Evolutionary conservation across 169 alveolate genomes (phyloP).

Genomic region (Miamiensis avidus): DNA sequence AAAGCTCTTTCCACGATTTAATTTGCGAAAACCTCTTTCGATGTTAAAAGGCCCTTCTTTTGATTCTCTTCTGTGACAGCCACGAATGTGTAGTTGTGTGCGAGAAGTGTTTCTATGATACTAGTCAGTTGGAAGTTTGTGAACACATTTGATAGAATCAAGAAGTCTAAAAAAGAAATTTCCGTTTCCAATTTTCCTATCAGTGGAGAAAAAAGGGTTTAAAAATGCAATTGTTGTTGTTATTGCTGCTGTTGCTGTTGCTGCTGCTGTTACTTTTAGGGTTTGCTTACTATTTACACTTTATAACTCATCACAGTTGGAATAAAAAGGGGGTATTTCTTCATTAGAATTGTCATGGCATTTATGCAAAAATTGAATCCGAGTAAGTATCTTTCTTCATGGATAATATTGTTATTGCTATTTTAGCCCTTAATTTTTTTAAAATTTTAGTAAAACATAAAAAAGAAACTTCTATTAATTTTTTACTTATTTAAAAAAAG

Average conservation of each 20-base stretch:
- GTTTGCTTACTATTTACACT: background rate
- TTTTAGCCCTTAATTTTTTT: no score
- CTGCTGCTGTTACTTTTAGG: background rate
- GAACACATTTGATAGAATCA: background rate
- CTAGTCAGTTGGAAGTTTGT: background rate
- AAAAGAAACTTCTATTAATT: no score
- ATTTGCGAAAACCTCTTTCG: background rate
- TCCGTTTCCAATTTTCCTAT: no score
- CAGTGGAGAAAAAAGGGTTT: no score
- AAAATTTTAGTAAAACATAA: background rate
- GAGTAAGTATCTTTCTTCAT: background rate
- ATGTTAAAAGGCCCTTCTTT: background rate
- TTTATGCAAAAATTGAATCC: background rate
- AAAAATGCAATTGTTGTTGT: no score
- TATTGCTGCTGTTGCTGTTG: no score
- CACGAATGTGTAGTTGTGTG: background rate
- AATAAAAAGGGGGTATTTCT: background rate
- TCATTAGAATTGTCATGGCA: background rate
- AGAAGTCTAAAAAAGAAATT: background rate
- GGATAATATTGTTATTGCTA: no score
- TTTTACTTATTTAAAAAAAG: background rate
- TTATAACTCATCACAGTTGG: background rate
- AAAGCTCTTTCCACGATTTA: background rate
- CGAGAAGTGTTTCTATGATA: background rate
- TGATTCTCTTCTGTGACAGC: background rate